Base-by-base conservation (phyloP, 2,329 filamentous ascomycete genomes). In the Tolypocladium amazonense region DNA sequence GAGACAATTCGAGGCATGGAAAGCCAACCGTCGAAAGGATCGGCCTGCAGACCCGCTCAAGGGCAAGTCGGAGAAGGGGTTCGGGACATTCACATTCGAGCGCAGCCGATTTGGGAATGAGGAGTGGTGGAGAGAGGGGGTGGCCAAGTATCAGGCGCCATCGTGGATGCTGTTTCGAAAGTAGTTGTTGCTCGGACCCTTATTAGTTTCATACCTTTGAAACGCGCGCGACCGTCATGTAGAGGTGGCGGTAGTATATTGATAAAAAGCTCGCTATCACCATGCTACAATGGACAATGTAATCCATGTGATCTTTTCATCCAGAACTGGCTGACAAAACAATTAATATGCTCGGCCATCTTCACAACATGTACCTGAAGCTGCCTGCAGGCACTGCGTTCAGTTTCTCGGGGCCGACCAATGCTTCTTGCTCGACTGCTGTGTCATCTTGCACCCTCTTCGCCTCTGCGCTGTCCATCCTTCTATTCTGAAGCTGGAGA, bases 401-500 rank as follows among this genome's bases (percentile, higher is more conserved):
- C 55, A 60, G 63, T 59, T 63, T 65, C 37, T 67, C 63, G 38
- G 67, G 63, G 33, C 69, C 73, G 60, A 79, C 75, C 37, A 79
- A 65, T 18, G 71, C 73, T 62, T 76, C 74, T 43, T 76, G 75
- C 62, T 77, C 77, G 18, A 72, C 68, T 12, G 65, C 65, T 6
- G 65, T 65, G 15, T 62, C 64, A 1, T 62, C 63, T 4, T 58
- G 63, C 20, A 59, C 47, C 56, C 63, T 62, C 60, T 69, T 69
- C 20, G 64, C 63, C 39, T 73, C 74, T 39, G 67, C 68, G 43
- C 60, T 60, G 58, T 81, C 78, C 61, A 79, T 69, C 60, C 65
- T 73, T 20, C 71, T 64, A 66, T 89, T 89, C 68, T 76, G 72
- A 58, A 77, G 69, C 54, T 69, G 70, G 41, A 89, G 68, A 37